Evolutionary conservation across 2,329 filamentous ascomycete genomes (phyloP).

Genomic region (Monosporascus sp.): DNA sequence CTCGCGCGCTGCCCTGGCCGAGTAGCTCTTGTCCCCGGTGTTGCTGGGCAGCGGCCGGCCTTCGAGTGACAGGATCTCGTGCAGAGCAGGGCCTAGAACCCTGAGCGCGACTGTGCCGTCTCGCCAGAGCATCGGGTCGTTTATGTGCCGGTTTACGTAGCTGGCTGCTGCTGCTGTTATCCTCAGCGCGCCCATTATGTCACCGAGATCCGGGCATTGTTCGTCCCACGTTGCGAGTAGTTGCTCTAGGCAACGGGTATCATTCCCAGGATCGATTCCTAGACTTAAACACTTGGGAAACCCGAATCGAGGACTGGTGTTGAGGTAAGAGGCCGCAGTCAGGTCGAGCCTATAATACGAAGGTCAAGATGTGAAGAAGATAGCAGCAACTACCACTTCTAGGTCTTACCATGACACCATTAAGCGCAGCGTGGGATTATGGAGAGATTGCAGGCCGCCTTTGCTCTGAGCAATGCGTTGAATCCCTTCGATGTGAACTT

Average conservation of each 20-base stretch:
- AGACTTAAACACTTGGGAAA: slow-evolving; percentile 13
- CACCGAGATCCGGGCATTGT: slow-evolving; percentile 14
- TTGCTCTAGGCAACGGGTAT: slow-evolving; percentile 13
- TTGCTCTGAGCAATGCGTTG: slow-evolving; percentile 17
- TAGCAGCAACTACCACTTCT: too few species aligned
- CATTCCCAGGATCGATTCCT: slow-evolving; percentile 12
- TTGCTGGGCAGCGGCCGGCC: slow-evolving; percentile 17
- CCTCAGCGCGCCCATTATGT: slow-evolving; percentile 17
- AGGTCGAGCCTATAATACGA: slow-evolving; percentile 17
- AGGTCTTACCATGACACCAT: slow-evolving; percentile 22
- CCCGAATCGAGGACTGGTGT: slow-evolving; percentile 15
- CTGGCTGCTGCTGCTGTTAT: slow-evolving; percentile 19
- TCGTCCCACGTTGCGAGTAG: slow-evolving; percentile 17
- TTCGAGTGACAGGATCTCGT: slow-evolving; percentile 19
- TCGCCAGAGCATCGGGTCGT: slow-evolving; percentile 14
- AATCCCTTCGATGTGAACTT: slow-evolving; percentile 19
- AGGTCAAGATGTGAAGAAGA: too few species aligned
- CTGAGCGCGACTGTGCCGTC: slow-evolving; percentile 19
- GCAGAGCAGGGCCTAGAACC: slow-evolving; percentile 17
- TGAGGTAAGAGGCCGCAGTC: slow-evolving; percentile 18
- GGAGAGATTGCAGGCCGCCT: slow-evolving; percentile 18
- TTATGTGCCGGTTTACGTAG: slow-evolving; percentile 17
- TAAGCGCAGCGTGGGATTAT: slow-evolving; percentile 15
- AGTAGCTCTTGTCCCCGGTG: slow-evolving; percentile 9
- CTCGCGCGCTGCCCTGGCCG: slow-evolving; percentile 18